These are phyloP conservation scores for Globisporangium cylindrosporum DNA, from an alignment of 352 stramenopile genomes.

Conservation along the genomic window DNA sequence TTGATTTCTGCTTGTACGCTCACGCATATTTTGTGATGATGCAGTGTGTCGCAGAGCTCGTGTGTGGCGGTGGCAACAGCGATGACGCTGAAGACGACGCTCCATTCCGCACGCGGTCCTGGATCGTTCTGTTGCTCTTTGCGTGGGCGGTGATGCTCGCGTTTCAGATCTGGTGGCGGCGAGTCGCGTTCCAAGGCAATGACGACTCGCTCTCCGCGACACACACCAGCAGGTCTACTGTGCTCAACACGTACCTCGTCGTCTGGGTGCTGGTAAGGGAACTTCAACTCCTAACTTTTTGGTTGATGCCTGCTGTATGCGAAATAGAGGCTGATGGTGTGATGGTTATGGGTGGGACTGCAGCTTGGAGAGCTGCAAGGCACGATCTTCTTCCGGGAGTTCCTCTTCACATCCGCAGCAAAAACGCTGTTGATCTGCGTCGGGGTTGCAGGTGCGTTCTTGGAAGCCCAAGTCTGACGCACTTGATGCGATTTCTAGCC, in stretches of 20 bases:
- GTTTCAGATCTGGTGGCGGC: slow-evolving; percentile 20
- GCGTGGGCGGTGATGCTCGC: slow-evolving; percentile 19
- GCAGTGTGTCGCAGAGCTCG: slow-evolving; percentile 22
- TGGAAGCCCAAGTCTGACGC: neutral
- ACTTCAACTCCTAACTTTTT: no score
- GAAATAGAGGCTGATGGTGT: neutral
- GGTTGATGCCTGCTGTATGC: neutral
- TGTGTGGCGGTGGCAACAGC: neutral
- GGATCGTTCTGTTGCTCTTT: slow-evolving; percentile 18
- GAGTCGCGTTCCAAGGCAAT: slow-evolving; percentile 5
- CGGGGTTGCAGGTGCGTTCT: slow-evolving; percentile 7
- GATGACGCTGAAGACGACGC: neutral
- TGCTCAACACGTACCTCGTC: slow-evolving; percentile 17
- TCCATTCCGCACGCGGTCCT: neutral
- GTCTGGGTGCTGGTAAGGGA: slow-evolving; percentile 18
- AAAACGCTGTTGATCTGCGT: slow-evolving; percentile 5
- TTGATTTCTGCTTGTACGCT: neutral
- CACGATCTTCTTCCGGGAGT: slow-evolving; percentile 20
- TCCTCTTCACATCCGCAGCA: neutral
- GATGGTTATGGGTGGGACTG: neutral
- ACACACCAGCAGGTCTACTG: neutral
- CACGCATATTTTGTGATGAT: neutral
- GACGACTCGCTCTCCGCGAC: neutral
- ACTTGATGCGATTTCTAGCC: neutral
- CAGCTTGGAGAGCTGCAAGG: slow-evolving; percentile 21